Percentiles rank a stretch among this genome's conserved stretches.
Evolutionary conservation across 225 moss, liverwort and hornwort species (phyloP).

Genomic region (Bryum argenteum): DNA sequence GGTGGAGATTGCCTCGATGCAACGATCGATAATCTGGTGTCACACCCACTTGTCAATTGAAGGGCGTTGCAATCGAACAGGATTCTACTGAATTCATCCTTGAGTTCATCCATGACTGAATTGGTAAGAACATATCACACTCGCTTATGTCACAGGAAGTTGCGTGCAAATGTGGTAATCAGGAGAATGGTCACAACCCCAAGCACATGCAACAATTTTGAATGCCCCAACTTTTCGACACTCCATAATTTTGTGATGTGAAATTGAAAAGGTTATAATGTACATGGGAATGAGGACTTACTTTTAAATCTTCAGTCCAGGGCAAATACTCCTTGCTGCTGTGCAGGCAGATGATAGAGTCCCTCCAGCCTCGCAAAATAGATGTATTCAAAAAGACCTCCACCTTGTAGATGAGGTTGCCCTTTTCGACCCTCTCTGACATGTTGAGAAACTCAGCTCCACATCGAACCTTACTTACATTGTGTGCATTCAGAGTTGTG

Average conservation of each 20-base stretch:
- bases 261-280: neutral
- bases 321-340: conserved; percentile 61
- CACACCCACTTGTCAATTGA: conserved; percentile 22
- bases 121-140: neutral
- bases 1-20: conserved; percentile 70
- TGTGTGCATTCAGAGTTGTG: conserved; percentile 71
- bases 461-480: conserved; percentile 66
- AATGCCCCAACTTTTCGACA: neutral
- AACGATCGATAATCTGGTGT: conserved; percentile 54
- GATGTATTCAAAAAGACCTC: conserved; percentile 75
- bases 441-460: conserved; percentile 86
- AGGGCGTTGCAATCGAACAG: neutral
- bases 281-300: conserved; percentile 15
- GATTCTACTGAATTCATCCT: neutral
- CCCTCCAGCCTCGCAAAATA: conserved; percentile 81
- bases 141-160: neutral
- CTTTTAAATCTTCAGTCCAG: conserved; percentile 83
- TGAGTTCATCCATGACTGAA: neutral
- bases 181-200: neutral
- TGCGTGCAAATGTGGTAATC: neutral
- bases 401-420: conserved; percentile 75
- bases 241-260: neutral
- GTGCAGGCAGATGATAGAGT: conserved; percentile 79
- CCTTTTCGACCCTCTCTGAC: conserved; percentile 79
- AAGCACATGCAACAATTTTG: neutral